Evolutionary conservation across 805 yeast species (phyloP).

Genomic region (Wickerhamiella kurtzmanii): DNA sequence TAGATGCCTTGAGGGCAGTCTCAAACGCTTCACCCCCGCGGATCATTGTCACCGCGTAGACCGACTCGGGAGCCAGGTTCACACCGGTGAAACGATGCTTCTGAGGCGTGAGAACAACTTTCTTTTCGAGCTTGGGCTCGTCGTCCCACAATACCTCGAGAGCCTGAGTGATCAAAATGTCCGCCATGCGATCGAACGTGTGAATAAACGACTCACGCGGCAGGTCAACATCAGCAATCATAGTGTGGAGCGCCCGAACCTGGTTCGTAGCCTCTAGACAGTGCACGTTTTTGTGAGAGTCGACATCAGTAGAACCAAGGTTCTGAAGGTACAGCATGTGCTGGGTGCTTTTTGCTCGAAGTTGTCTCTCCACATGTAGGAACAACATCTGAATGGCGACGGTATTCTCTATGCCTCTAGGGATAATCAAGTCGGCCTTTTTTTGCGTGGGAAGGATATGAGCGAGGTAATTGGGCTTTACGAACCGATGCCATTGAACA

Average conservation of each 20-base stretch:
- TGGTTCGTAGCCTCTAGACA: constrained; percentile 39
- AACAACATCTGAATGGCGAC: constrained; percentile 72
- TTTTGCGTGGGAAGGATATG: constrained; percentile 63
- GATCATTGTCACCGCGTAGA: constrained; percentile 65
- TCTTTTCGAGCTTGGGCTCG: constrained; percentile 19
- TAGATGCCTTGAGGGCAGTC: constrained; percentile 57
- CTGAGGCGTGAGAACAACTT: constrained; percentile 32
- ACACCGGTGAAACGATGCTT: constrained; percentile 22
- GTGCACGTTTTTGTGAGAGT: constrained; percentile 5
- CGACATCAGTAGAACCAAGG: constrained; percentile 32
- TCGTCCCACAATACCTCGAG: constrained; percentile 34
- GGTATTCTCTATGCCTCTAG: constrained; percentile 71
- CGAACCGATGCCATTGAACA: constrained; percentile 80
- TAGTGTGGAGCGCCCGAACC: constrained; percentile 55
- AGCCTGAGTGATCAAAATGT: constrained; percentile 54
- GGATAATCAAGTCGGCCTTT: constrained; percentile 78
- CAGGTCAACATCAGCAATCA: constrained; percentile 43
- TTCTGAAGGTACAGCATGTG: constrained; percentile 53
- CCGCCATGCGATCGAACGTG: constrained; percentile 72
- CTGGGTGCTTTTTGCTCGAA: constrained; percentile 45
- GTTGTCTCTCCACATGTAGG: constrained; percentile 62
- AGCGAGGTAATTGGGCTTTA: constrained; percentile 79
- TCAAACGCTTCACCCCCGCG: constrained; percentile 91
- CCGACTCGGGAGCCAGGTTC: constrained; percentile 31
- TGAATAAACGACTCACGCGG: constrained; percentile 68